A percentile compares a stretch with the other conserved stretches of the same genome.
Conservation (phyloP, 2,329 filamentous ascomycete genomes). For the Nemania sp. region DNA sequence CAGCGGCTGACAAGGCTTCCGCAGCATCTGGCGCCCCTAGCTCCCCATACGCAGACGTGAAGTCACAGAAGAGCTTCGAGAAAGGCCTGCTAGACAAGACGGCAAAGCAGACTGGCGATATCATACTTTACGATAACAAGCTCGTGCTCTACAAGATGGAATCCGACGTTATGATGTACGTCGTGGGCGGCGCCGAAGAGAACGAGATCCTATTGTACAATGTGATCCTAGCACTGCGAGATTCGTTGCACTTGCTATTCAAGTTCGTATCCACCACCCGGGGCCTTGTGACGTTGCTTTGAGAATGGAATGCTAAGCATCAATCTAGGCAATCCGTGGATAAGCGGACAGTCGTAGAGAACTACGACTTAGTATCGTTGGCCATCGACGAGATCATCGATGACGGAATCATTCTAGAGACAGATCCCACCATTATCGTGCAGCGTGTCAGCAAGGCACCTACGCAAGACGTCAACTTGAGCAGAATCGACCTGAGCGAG, state of each 20-base stretch:
- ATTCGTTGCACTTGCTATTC: constrained; percentile 86
- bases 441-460: constrained; percentile 92
- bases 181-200: constrained; percentile 88
- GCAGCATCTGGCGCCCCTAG: constrained; percentile 55
- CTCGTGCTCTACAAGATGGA: constrained; percentile 98
- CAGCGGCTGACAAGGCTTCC: constrained; percentile 26
- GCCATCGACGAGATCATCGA: constrained; percentile 95
- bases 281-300: neutral
- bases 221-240: constrained; percentile 86
- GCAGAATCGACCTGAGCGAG: constrained; percentile 93
- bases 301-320: constrained; percentile 19
- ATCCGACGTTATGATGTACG: constrained; percentile 94
- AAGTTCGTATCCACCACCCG: constrained; percentile 62
- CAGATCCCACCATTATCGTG: constrained; percentile 90
- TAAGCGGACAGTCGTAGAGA: constrained; percentile 96
- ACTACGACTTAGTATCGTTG: constrained; percentile 94
- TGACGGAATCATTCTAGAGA: constrained; percentile 96
- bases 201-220: constrained; percentile 98
- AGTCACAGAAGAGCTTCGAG: constrained; percentile 95
- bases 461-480: constrained; percentile 85
- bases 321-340: constrained; percentile 81
- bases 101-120: constrained; percentile 90
- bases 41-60: constrained; percentile 84
- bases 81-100: constrained; percentile 96
- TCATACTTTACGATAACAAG: constrained; percentile 95